Evolutionary conservation across 768 basidiomycete genomes (phyloP), one percentile per base, ranked within the genome.

Genomic region (Lactarius quietus): DNA sequence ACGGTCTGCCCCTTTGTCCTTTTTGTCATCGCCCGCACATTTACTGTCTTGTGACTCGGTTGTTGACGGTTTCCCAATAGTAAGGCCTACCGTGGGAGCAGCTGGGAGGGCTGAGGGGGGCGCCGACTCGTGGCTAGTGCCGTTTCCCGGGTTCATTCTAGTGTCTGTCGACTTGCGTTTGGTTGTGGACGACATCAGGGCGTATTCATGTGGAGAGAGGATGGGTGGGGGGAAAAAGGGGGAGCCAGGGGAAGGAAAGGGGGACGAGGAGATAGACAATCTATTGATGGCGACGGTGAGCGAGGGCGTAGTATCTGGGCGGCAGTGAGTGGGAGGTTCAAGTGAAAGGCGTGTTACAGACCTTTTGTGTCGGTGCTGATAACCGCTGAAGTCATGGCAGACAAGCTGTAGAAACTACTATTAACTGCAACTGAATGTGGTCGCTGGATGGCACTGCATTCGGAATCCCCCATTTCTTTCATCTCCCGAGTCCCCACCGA

Each of bases 151-250:
- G 65, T 58, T 62, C 65, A 66, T 67, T 64, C 60, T 65, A 18
- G 63, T 59, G 9, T 64, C 69, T 45, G 53, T 65, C 20, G 64
- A 66, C 41, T 36, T 66, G 12, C 61, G 65, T 57, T 68, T 66
- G 59, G 73, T 62, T 6, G 78, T 77, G 4, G 79, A 75, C 0
- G 79, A 79, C 65, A 79, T 81, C 43, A 82, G 70, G 15, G 86
- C 87, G 71, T 87, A 89, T 71, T 90, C 88, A 78, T 89, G 87
- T 35, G 83, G 79, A 3, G 83, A 82, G 1, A 85, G 86, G 5
- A 82, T 79, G 4, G 89, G 88, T 4, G 89, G 89, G 2, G 89
- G 86, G 3, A 88, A 71, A 69, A 90, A 90, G 0, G 85, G 79
- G 6, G 85, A 87, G 0, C 84, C 84, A 3, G 89, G 89, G 0